phyloP scores from a whole-genome alignment of 2,329 filamentous ascomycete species.

The Aspergillus candidus region DNA sequence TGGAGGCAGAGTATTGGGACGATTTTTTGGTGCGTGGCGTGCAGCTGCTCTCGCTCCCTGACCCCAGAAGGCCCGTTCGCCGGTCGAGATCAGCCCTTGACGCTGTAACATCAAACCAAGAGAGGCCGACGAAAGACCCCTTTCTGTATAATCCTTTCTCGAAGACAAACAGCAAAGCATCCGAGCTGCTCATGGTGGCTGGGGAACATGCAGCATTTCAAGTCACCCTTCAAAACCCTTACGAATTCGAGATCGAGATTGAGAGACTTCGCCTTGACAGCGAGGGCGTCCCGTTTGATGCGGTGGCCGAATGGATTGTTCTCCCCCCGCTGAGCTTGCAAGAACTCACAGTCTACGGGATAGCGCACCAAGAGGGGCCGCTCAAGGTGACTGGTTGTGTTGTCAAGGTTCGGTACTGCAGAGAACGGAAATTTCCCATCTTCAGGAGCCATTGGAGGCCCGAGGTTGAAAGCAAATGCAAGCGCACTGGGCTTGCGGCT shows the following conservation, averaged over 20 bases:
- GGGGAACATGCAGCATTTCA: conserved; percentile 71
- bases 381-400: conserved; percentile 71
- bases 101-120: conserved; percentile 33
- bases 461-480: conserved; percentile 65
- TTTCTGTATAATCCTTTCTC: conserved; percentile 95
- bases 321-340: conserved; percentile 81
- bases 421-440: conserved; percentile 76
- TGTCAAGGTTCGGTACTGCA: conserved; percentile 74
- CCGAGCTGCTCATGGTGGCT: conserved; percentile 67
- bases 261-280: conserved; percentile 72
- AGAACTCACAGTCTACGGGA: conserved; percentile 64
- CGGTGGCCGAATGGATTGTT: conserved; percentile 56
- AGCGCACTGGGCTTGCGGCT: conserved; percentile 62
- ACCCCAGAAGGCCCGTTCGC: conserved; percentile 57
- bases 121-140: conserved; percentile 56
- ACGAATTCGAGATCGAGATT: conserved; percentile 85
- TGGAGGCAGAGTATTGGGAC: conserved; percentile 91
- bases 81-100: conserved; percentile 53
- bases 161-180: conserved; percentile 53
- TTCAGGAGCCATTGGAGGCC: conserved; percentile 72
- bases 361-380: conserved; percentile 59
- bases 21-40: conserved; percentile 82
- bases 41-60: conserved; percentile 59
- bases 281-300: conserved; percentile 66
- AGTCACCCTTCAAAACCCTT: conserved; percentile 86